Evolutionary conservation across 2,329 filamentous ascomycete species (phyloP).

Genomic region (Chaetomium strumarium): DNA sequence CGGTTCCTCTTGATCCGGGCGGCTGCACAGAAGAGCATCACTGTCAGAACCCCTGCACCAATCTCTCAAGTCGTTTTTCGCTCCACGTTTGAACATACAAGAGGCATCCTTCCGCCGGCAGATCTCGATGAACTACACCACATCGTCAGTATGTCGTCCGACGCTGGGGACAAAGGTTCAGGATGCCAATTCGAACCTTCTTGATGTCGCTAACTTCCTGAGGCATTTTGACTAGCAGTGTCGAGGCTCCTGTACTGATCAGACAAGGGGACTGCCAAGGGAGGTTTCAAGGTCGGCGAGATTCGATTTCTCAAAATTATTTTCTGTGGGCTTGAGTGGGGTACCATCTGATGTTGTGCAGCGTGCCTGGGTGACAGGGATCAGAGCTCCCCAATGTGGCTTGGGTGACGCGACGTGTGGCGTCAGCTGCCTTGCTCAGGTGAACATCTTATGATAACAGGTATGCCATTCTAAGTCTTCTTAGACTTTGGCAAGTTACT

Average conservation of each 20-base stretch:
- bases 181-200: conserved; percentile 45
- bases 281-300: conserved; percentile 14
- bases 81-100: conserved; percentile 64
- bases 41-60: conserved; percentile 12
- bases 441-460: conserved; percentile 1
- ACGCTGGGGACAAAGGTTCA: not conserved
- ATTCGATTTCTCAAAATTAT: conserved; percentile 27
- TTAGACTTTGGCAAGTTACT: not conserved
- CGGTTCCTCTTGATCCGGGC: conserved; percentile 95
- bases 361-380: conserved; percentile 7
- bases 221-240: conserved; percentile 77
- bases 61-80: conserved; percentile 12
- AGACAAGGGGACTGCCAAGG: conserved; percentile 13
- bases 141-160: conserved; percentile 19
- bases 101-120: conserved; percentile 99
- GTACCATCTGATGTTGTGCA: too few relatives aligned
- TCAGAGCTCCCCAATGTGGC: conserved; percentile 10
- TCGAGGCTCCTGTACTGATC: conserved; percentile 24
- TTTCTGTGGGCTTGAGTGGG: conserved; percentile 26
- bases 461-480: not conserved
- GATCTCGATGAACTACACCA: conserved; percentile 95
- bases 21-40: conserved; percentile 43
- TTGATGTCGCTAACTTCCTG: conserved; percentile 98
- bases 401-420: conserved; percentile 13
- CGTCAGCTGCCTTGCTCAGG: not conserved